Percentiles rank a stretch among this genome's conserved stretches.
Conservation (phyloP, 2,329 filamentous ascomycete species). For the Beauveria varroae region DNA sequence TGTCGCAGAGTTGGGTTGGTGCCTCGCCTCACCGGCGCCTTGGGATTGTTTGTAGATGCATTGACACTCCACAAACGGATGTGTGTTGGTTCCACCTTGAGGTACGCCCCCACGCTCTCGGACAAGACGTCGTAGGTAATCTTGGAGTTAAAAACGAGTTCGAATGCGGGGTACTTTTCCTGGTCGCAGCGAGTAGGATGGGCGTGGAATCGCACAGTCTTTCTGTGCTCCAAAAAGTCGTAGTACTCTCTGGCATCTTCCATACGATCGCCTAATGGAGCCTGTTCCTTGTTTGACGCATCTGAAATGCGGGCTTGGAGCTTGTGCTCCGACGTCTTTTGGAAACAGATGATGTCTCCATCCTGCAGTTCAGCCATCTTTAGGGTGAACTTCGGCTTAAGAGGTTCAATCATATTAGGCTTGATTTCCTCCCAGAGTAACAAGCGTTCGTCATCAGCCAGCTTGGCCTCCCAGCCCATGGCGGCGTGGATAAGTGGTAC, state of each 20-base stretch:
- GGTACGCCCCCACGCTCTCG: constrained; percentile 70
- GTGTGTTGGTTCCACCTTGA: constrained; percentile 76
- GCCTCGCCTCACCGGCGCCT: constrained; percentile 67
- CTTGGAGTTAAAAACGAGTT: constrained; percentile 74
- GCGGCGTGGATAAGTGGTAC: constrained; percentile 67
- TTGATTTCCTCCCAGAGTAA: constrained; percentile 96
- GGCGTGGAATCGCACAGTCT: constrained; percentile 70
- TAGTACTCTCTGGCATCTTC: constrained; percentile 81
- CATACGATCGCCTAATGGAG: constrained; percentile 39
- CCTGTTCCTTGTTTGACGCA: constrained; percentile 24
- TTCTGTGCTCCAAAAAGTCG: constrained; percentile 83
- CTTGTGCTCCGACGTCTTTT: constrained; percentile 52
- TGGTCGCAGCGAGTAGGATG: constrained; percentile 50
- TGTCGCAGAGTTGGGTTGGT: constrained; percentile 63
- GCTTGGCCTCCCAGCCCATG: constrained; percentile 80
- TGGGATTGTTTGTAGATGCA: constrained; percentile 66
- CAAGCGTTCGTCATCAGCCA: constrained; percentile 53
- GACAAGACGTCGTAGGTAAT: constrained; percentile 84
- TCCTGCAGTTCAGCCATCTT: constrained; percentile 92
- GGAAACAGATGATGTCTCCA: constrained; percentile 94
- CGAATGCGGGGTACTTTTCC: constrained; percentile 59
- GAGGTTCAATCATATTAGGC: constrained; percentile 88
- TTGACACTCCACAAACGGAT: constrained; percentile 88
- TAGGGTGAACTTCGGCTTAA: constrained; percentile 86
- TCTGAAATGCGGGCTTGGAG: constrained; percentile 24